phyloP scores from a whole-genome alignment of 768 basidiomycete genomes.

The Chiua virens region DNA sequence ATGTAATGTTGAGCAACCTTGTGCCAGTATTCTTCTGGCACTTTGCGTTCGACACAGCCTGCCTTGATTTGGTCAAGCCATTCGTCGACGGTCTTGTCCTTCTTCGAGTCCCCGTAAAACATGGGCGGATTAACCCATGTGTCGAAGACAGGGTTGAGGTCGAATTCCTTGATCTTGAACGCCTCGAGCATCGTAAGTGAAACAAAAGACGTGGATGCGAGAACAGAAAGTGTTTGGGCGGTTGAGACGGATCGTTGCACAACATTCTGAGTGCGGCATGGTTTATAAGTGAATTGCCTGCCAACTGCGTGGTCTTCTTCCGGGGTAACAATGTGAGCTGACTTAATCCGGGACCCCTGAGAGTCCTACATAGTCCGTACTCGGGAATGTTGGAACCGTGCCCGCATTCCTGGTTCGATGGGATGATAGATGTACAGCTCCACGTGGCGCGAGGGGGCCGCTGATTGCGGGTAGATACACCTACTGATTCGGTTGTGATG shows the following conservation, averaged over 20 bases:
- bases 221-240: conserved; percentile 2
- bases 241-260: conserved; percentile 17
- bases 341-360: conserved; percentile 17
- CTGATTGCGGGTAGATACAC: not conserved
- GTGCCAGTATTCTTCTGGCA: conserved; percentile 83
- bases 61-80: conserved; percentile 73
- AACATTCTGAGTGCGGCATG: conserved; percentile 10
- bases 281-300: conserved; percentile 30
- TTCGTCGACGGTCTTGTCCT: conserved; percentile 66
- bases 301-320: conserved; percentile 18
- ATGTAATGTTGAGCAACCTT: conserved; percentile 78
- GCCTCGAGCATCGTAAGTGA: conserved; percentile 55
- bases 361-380: conserved; percentile 11
- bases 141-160: conserved; percentile 66
- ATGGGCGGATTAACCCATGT: conserved; percentile 66
- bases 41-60: conserved; percentile 67
- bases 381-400: conserved; percentile 1
- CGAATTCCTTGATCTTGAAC: conserved; percentile 78
- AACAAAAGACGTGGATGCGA: not conserved
- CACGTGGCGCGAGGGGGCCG: conserved; percentile 15
- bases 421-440: conserved; percentile 13
- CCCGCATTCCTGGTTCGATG: conserved; percentile 10
- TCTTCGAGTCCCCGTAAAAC: conserved; percentile 68
- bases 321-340: conserved; percentile 26
- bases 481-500: conserved; percentile 3